These are phyloP conservation scores for Chrysoporthe deuterocubensis DNA, from an alignment of 2,329 filamentous ascomycete species.

Conservation along the genomic window DNA sequence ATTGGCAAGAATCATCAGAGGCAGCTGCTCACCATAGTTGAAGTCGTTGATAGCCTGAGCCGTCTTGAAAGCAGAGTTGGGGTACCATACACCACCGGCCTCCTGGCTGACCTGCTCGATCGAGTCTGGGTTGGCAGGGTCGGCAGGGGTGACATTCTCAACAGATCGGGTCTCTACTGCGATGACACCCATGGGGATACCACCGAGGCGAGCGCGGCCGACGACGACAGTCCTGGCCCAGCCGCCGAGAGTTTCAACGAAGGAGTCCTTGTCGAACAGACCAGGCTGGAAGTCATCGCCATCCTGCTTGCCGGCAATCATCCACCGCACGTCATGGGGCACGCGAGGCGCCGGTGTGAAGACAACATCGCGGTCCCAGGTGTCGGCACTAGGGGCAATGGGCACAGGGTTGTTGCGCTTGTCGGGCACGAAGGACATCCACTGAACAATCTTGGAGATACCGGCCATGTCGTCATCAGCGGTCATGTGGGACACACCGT, in stretches of 20 bases:
- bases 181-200: conserved; percentile 98
- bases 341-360: conserved; percentile 84
- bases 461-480: conserved; percentile 97
- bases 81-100: conserved; percentile 99
- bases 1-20: conserved; percentile 98
- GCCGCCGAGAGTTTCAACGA: conserved; percentile 93
- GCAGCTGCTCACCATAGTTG: conserved; percentile 97
- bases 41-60: conserved; percentile 98
- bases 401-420: conserved; percentile 92
- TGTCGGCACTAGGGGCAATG: conserved; percentile 83
- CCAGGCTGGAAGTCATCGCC: conserved; percentile 86
- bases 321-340: conserved; percentile 89
- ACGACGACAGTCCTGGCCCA: conserved; percentile 98
- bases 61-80: conserved; percentile 99
- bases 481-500: conserved; percentile 99
- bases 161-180: conserved; percentile 94
- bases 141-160: conserved; percentile 94
- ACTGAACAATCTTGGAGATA: conserved; percentile 96
- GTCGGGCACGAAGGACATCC: conserved; percentile 96
- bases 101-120: conserved; percentile 94
- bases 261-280: conserved; percentile 95
- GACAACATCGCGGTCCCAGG: conserved; percentile 89
- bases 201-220: conserved; percentile 92
- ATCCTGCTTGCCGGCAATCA: conserved; percentile 86
- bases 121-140: conserved; percentile 97